Conservation (phyloP, 2,329 filamentous ascomycete species). For the Xylaria sp. region DNA sequence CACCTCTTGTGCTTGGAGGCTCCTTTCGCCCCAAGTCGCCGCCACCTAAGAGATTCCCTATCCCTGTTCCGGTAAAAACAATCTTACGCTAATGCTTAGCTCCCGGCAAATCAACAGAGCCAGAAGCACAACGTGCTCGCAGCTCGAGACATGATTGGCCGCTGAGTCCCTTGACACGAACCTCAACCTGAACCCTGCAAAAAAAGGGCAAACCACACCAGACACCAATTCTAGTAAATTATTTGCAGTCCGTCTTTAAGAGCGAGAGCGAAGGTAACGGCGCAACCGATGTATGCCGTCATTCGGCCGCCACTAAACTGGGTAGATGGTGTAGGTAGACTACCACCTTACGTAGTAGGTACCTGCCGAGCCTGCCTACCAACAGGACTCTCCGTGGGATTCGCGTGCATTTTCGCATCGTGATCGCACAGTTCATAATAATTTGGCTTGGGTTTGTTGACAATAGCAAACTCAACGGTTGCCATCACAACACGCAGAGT, state of each 20-base stretch:
- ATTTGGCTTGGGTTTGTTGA: background rate
- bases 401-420: background rate
- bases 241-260: background rate
- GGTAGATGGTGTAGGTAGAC: background rate
- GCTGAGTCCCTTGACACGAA: background rate
- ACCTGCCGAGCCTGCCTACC: background rate
- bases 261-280: constrained; percentile 3
- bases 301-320: background rate
- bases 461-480: background rate
- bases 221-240: background rate
- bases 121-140: constrained; percentile 37
- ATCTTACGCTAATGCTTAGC: constrained; percentile 28
- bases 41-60: constrained; percentile 32
- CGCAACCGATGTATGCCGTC: background rate
- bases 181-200: constrained; percentile 17
- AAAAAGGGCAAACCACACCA: constrained; percentile 1
- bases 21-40: constrained; percentile 13
- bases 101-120: constrained; percentile 39
- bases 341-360: no score
- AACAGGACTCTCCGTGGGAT: background rate
- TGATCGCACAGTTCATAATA: background rate
- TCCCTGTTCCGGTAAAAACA: constrained; percentile 20
- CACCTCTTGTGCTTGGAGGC: background rate
- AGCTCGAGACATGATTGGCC: constrained; percentile 33
- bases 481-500: background rate